Conservation (phyloP, 2,329 filamentous ascomycete genomes). For the Parastagonospora avenae region DNA sequence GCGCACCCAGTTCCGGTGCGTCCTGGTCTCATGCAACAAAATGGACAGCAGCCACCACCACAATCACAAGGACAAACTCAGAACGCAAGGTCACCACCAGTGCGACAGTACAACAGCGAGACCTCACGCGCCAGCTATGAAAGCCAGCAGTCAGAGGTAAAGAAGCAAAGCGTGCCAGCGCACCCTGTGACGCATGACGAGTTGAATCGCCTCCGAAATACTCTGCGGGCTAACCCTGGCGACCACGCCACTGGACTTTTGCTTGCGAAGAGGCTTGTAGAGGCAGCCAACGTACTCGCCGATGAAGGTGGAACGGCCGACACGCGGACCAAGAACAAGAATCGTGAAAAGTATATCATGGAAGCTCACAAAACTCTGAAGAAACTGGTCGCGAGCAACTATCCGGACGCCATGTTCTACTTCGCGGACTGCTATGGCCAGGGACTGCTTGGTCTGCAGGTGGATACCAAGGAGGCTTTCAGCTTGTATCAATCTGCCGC, state of each 20-base stretch:
- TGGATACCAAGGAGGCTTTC: constrained; percentile 91
- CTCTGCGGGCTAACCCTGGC: constrained; percentile 71
- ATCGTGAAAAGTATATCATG: constrained; percentile 79
- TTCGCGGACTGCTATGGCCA: constrained; percentile 87
- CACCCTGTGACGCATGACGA: constrained; percentile 76
- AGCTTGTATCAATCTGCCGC: constrained; percentile 91
- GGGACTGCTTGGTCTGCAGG: constrained; percentile 76
- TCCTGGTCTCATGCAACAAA: constrained; percentile 53
- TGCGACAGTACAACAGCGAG: constrained; percentile 58
- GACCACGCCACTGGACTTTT: constrained; percentile 74
- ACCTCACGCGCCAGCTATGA: constrained; percentile 45
- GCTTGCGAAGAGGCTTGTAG: constrained; percentile 82
- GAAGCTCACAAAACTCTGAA: constrained; percentile 92
- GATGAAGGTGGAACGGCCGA: constrained; percentile 77
- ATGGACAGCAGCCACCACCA: constrained; percentile 19
- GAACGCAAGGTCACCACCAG: constrained; percentile 54
- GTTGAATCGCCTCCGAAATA: constrained; percentile 73
- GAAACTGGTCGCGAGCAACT: constrained; percentile 75
- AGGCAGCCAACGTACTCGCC: constrained; percentile 79
- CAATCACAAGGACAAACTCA: constrained; percentile 31
- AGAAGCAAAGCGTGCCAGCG: constrained; percentile 25
- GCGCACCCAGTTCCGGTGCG: constrained; percentile 62
- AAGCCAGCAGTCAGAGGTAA: constrained; percentile 22
- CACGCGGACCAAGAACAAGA: constrained; percentile 64
- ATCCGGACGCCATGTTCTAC: constrained; percentile 90